A percentile compares a stretch with the other conserved stretches of the same genome.
Conservation (phyloP, 371 early-diverging fungal genomes). For the Encephalitozoon hellem region DNA sequence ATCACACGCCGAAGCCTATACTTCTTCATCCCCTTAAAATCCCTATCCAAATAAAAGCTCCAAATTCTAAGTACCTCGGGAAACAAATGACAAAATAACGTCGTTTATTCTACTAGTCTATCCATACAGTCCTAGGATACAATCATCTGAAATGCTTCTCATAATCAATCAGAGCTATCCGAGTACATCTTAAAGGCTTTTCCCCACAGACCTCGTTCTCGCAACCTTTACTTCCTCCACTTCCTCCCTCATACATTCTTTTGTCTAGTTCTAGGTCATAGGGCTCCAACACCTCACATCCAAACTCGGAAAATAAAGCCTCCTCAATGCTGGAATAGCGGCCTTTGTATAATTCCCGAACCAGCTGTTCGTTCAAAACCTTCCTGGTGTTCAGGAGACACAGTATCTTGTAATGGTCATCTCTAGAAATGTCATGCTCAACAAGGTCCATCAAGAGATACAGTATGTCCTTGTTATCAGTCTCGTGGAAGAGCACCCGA, state of each 20-base stretch:
- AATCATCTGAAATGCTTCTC: background rate
- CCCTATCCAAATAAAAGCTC: background rate
- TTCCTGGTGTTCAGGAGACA: background rate
- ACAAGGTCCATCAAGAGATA: background rate
- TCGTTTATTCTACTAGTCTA: background rate
- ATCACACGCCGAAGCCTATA: conserved; percentile 19
- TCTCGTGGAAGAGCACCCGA: background rate
- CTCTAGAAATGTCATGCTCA: background rate
- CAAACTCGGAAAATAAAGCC: background rate
- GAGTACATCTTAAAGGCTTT: background rate
- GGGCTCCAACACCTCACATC: background rate
- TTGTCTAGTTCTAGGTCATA: background rate
- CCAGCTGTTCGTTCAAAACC: background rate
- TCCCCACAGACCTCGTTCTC: background rate
- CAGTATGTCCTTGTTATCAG: background rate
- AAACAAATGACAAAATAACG: background rate
- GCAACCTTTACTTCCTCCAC: too few species aligned
- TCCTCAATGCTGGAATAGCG: background rate
- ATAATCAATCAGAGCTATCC: background rate
- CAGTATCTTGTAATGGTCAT: background rate
- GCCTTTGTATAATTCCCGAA: background rate
- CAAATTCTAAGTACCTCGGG: background rate
- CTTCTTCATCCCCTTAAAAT: background rate
- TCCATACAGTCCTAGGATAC: background rate
- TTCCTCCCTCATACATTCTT: background rate